These are phyloP conservation scores for Rugosomyces carneus DNA, from an alignment of 1,284 basidiomycete species.

Conservation along the genomic window DNA sequence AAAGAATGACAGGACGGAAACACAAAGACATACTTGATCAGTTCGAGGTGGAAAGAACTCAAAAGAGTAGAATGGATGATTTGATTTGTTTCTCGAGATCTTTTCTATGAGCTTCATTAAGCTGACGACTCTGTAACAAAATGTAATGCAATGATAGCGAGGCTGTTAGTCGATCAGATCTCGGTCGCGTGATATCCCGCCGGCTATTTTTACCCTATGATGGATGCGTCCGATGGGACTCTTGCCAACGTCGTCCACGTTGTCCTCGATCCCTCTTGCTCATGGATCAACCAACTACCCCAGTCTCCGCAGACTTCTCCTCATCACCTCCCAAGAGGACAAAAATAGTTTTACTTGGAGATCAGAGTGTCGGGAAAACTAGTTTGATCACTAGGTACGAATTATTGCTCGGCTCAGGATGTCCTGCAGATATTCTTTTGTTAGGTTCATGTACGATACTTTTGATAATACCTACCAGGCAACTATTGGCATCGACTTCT, in stretches of 20 bases:
- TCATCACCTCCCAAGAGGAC: conserved; percentile 88
- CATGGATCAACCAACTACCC: conserved; percentile 52
- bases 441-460: conserved; percentile 97
- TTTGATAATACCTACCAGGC: conserved; percentile 99
- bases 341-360: conserved; percentile 91
- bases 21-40: conserved; percentile 56
- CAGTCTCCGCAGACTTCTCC: conserved; percentile 75
- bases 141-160: neutral
- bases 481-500: conserved; percentile 98
- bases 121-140: neutral
- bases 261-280: no score
- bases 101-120: conserved; percentile 69
- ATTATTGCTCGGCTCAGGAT: conserved; percentile 15
- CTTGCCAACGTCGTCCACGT: neutral
- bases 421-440: conserved; percentile 3
- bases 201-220: conserved; percentile 5
- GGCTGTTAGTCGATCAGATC: conserved; percentile 2
- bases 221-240: neutral
- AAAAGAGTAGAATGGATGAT: conserved; percentile 76
- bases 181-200: conserved; percentile 11
- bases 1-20: no score
- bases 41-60: conserved; percentile 97
- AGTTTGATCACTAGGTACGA: conserved; percentile 91
- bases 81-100: conserved; percentile 37
- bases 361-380: conserved; percentile 95